Evolutionary conservation across 73 alveolate genomes (phyloP).

Genomic region (Paramecium pentaurelia): DNA sequence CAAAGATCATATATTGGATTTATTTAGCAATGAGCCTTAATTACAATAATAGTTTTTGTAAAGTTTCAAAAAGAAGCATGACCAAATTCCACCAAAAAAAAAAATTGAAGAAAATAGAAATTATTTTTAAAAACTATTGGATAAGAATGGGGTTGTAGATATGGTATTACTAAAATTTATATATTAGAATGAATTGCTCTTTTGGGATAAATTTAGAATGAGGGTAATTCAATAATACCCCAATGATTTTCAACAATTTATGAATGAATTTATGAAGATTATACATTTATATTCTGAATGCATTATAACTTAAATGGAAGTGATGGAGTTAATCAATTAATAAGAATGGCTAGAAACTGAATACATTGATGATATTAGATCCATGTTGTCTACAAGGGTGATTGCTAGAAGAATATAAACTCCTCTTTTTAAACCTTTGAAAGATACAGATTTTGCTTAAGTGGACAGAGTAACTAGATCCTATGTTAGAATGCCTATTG

Average conservation of each 20-base stretch:
- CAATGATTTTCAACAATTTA: background rate
- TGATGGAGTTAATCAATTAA: conserved; percentile 50
- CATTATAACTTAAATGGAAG: conserved; percentile 51
- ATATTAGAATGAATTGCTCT: conserved; percentile 1
- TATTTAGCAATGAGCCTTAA: background rate
- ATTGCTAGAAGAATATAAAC: conserved; percentile 38
- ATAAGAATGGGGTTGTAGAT: conserved; percentile 8
- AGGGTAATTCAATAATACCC: background rate
- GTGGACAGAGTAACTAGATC: conserved; percentile 50
- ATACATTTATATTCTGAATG: conserved; percentile 55
- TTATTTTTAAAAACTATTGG: conserved; percentile 21
- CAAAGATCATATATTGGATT: background rate
- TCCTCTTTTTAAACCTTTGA: conserved; percentile 54
- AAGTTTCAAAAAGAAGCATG: conserved; percentile 6
- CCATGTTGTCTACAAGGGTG: conserved; percentile 22
- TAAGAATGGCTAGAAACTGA: conserved; percentile 46
- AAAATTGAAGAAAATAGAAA: background rate
- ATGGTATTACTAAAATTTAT: background rate
- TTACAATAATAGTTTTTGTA: background rate
- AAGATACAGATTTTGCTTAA: conserved; percentile 54
- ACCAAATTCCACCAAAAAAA: background rate
- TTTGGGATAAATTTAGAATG: conserved; percentile 38
- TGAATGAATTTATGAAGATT: conserved; percentile 42
- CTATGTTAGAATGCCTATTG: conserved; percentile 59
- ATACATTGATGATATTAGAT: conserved; percentile 18